These are phyloP conservation scores for Hippophae gyantsensis DNA, from an alignment of 306 rosid species.

Conservation along the genomic window DNA sequence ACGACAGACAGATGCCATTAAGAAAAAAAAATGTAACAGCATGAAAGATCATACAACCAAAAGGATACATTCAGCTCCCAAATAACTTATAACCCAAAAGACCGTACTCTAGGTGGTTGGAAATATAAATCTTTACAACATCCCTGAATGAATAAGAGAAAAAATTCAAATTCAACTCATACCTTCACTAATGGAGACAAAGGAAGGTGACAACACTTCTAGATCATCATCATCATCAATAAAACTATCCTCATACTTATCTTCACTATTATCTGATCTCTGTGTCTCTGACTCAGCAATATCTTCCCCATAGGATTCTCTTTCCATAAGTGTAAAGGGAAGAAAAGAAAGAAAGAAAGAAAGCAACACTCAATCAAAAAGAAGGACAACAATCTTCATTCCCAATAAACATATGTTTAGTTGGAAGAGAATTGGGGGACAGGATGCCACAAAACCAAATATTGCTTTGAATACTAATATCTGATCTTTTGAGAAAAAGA, in stretches of 20 bases:
- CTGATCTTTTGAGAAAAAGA: too few species aligned
- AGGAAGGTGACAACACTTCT: constrained; percentile 34
- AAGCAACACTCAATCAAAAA: not conserved
- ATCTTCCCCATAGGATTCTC: constrained; percentile 86
- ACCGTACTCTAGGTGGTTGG: too few species aligned
- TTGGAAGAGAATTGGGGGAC: too few species aligned
- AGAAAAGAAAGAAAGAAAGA: constrained; percentile 13
- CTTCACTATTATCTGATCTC: constrained; percentile 47
- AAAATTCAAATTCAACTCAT: not conserved
- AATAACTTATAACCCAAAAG: too few species aligned
- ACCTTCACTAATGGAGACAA: constrained; percentile 38
- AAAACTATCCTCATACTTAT: constrained; percentile 69
- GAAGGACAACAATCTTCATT: not conserved
- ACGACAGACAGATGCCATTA: too few species aligned
- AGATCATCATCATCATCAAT: constrained; percentile 43
- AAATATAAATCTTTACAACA: too few species aligned
- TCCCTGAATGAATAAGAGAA: too few species aligned
- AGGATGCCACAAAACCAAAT: too few species aligned
- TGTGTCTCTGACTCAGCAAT: constrained; percentile 72
- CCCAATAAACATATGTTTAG: not conserved
- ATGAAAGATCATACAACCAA: too few species aligned
- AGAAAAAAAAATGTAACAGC: too few species aligned
- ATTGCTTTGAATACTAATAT: too few species aligned
- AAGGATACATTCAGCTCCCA: too few species aligned
- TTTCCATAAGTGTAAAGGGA: constrained; percentile 35